Percentiles rank a stretch among this genome's conserved stretches.
These are phyloP conservation scores for Sonneratia caseolaris DNA, from an alignment of 345 rosid genomes.

Conservation along the genomic window DNA sequence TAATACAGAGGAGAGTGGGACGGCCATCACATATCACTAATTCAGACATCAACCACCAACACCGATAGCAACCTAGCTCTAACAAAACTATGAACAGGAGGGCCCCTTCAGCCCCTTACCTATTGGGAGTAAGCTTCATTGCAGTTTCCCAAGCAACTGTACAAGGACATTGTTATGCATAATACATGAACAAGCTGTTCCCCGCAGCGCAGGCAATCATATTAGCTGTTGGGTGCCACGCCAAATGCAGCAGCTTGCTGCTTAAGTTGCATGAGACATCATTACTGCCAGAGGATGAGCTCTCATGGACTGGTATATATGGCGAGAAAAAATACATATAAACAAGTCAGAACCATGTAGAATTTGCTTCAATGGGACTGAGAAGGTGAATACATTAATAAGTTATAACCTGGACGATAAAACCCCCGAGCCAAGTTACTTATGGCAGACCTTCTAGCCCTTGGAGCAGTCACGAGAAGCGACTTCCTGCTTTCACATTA, in stretches of 20 bases:
- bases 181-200: slow-evolving; percentile 48
- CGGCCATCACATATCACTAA: background rate
- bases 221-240: slow-evolving; percentile 51
- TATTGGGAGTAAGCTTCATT: background rate
- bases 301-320: slow-evolving; percentile 26
- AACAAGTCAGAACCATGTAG: background rate
- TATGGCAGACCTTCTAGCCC: slow-evolving; percentile 47
- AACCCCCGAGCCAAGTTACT: slow-evolving; percentile 50
- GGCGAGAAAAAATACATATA: background rate
- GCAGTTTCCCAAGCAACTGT: background rate
- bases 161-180: slow-evolving; percentile 21
- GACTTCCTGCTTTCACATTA: slow-evolving; percentile 27
- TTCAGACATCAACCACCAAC: background rate
- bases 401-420: slow-evolving; percentile 36
- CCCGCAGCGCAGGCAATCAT: slow-evolving; percentile 52
- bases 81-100: background rate
- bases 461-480: slow-evolving; percentile 22
- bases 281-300: slow-evolving; percentile 13
- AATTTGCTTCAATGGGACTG: background rate
- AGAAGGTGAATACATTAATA: background rate
- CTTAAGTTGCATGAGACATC: slow-evolving; percentile 25
- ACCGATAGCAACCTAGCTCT: background rate
- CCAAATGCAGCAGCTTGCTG: slow-evolving; percentile 44
- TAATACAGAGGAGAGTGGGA: background rate
- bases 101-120: background rate